Evolutionary conservation across 495 filamentous ascomycete species (phyloP).

Genomic region (Neurospora sp.): DNA sequence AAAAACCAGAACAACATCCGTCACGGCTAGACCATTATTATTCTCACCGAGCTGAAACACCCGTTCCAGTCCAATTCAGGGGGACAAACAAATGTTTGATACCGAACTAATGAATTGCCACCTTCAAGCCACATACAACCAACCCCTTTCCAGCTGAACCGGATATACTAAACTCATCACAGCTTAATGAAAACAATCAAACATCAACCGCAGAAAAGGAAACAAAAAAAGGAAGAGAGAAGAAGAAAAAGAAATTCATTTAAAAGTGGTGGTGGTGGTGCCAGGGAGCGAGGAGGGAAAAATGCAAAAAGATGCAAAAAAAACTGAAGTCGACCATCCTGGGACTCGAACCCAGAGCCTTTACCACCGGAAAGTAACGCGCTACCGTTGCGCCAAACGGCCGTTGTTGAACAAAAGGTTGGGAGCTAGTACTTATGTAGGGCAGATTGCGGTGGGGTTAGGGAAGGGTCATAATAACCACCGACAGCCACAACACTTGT

Average conservation of each 20-base stretch:
- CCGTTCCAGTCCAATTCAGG: too few relatives aligned
- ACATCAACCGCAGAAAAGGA: background rate
- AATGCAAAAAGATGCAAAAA: background rate
- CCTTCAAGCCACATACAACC: background rate
- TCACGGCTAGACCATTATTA: background rate
- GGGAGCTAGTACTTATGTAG: background rate
- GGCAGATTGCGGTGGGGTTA: background rate
- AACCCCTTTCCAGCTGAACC: background rate
- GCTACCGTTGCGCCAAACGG: background rate
- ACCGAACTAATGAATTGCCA: background rate
- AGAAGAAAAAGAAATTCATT: background rate
- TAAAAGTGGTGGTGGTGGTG: too few relatives aligned
- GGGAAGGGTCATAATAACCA: background rate
- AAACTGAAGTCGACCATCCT: background rate
- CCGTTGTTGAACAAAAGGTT: background rate
- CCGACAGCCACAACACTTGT: too few relatives aligned
- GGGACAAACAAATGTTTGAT: background rate
- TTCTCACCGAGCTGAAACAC: background rate
- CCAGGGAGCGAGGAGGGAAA: too few relatives aligned
- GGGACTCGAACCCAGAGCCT: constrained; percentile 5
- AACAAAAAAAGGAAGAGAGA: background rate
- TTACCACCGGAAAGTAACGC: background rate
- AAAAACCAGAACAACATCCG: background rate
- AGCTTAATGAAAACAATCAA: background rate
- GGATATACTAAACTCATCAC: background rate